phyloP scores from a whole-genome alignment of 2,329 filamentous ascomycete species.

The Neopestalotiopsis sp. region DNA sequence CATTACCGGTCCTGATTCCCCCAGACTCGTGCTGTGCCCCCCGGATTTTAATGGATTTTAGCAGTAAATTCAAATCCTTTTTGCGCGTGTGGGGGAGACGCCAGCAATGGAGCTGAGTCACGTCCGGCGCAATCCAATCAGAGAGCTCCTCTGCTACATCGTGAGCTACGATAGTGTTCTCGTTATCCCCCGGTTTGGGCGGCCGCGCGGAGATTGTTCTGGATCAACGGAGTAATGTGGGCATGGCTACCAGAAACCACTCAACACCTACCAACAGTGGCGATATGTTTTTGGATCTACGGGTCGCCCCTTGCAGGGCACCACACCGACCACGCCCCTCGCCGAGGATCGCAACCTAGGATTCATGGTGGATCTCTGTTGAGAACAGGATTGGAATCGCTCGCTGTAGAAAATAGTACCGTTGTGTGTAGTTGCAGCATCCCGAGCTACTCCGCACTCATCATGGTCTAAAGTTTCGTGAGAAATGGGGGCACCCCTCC shows the following conservation, averaged over 20 bases:
- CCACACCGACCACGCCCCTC: background rate
- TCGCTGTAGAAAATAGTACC: background rate
- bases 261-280: background rate
- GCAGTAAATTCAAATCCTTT: no score
- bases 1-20: no score
- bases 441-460: background rate
- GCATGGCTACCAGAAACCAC: background rate
- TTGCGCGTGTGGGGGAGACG: no score
- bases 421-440: background rate
- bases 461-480: background rate
- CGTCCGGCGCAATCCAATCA: background rate
- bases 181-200: background rate
- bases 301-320: background rate
- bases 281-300: background rate
- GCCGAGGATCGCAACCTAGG: background rate
- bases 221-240: conserved; percentile 7
- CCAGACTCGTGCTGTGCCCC: no score
- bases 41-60: no score
- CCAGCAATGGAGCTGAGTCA: background rate
- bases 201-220: conserved; percentile 11
- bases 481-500: background rate
- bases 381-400: background rate
- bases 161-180: no score
- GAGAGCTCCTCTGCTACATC: background rate
- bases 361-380: background rate